phyloP scores from a whole-genome alignment of 2,329 filamentous ascomycete genomes.

The Esteya vermicola region DNA sequence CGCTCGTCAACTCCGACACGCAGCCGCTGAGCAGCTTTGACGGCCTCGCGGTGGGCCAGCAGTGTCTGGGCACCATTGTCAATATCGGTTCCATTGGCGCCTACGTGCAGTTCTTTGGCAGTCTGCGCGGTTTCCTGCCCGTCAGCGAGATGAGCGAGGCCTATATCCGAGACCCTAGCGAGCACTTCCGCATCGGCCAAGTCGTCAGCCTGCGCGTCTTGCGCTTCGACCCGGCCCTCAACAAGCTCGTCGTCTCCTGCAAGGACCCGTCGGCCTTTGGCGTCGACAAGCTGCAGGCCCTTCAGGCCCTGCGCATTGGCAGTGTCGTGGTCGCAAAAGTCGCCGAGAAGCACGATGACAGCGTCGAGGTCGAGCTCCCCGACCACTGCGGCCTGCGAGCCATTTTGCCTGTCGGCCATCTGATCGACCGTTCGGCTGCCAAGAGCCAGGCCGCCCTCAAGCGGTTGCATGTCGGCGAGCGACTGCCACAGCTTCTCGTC shows the following conservation, averaged over 20 bases:
- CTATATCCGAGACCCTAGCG: slow-evolving; percentile 74
- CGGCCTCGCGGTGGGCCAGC: slow-evolving; percentile 58
- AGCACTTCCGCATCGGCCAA: slow-evolving; percentile 83
- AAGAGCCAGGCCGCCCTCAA: slow-evolving; percentile 68
- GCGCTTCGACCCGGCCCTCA: slow-evolving; percentile 56
- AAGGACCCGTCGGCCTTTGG: slow-evolving; percentile 75
- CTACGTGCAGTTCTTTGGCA: slow-evolving; percentile 82
- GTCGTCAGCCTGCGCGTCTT: slow-evolving; percentile 85
- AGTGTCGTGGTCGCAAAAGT: slow-evolving; percentile 65
- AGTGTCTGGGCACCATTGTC: slow-evolving; percentile 75
- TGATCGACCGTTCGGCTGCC: slow-evolving; percentile 69
- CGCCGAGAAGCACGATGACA: slow-evolving; percentile 65
- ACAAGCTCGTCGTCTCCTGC: slow-evolving; percentile 76
- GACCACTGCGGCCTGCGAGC: slow-evolving; percentile 66
- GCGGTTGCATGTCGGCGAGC: slow-evolving; percentile 73
- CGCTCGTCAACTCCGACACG: slow-evolving; percentile 76
- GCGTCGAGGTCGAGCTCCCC: slow-evolving; percentile 62
- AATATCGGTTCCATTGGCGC: slow-evolving; percentile 69
- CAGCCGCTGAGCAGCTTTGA: slow-evolving; percentile 65
- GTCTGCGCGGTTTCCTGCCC: slow-evolving; percentile 73
- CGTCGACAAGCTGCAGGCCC: slow-evolving; percentile 58
- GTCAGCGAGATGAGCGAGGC: slow-evolving; percentile 97
- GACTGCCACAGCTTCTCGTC: slow-evolving; percentile 66
- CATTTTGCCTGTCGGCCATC: slow-evolving; percentile 59
- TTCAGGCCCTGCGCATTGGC: slow-evolving; percentile 61